Conservation (phyloP, 768 basidiomycete species). For the Nidula microcarpa region DNA sequence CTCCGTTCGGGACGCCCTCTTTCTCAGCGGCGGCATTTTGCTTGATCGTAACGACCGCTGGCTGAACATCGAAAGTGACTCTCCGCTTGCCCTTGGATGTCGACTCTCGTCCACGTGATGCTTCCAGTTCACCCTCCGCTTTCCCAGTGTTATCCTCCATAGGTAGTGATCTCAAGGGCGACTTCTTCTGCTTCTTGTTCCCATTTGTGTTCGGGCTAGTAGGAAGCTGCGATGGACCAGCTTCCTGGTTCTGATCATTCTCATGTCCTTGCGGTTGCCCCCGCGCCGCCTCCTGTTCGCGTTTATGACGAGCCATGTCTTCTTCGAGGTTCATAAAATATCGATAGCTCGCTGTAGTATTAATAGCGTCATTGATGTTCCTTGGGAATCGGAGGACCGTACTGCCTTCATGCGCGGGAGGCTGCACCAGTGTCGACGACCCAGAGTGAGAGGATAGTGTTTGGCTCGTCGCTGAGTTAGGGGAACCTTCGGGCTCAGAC, state of each 20-base stretch:
- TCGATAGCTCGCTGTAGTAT: constrained; percentile 42
- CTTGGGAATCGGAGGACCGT: constrained; percentile 40
- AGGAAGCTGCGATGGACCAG: constrained; percentile 14
- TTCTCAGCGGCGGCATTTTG: constrained; percentile 27
- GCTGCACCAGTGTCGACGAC: constrained; percentile 29
- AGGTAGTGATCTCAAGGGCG: constrained; percentile 10
- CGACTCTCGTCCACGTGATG: constrained; percentile 20
- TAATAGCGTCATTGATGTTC: constrained; percentile 33
- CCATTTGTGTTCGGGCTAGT: constrained; percentile 11
- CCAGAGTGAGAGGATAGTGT: constrained; percentile 24
- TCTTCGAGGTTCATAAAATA: constrained; percentile 41
- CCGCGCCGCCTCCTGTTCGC: constrained; percentile 15
- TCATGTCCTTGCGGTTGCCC: constrained; percentile 10
- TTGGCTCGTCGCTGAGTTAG: constrained; percentile 14
- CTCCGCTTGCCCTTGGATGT: constrained; percentile 55
- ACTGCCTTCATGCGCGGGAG: constrained; percentile 18
- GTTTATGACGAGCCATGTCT: constrained; percentile 33
- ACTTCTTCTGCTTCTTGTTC: constrained; percentile 14
- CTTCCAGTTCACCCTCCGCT: constrained; percentile 13
- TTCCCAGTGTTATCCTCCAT: constrained; percentile 12
- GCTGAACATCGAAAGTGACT: constrained; percentile 71
- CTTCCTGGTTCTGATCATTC: constrained; percentile 12
- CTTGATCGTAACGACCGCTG: constrained; percentile 48
- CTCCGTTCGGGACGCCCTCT: constrained; percentile 15
- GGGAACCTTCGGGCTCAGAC: constrained; percentile 13